Conservation (phyloP, 208 protist species). For the Trypanosoma platydactyli region DNA sequence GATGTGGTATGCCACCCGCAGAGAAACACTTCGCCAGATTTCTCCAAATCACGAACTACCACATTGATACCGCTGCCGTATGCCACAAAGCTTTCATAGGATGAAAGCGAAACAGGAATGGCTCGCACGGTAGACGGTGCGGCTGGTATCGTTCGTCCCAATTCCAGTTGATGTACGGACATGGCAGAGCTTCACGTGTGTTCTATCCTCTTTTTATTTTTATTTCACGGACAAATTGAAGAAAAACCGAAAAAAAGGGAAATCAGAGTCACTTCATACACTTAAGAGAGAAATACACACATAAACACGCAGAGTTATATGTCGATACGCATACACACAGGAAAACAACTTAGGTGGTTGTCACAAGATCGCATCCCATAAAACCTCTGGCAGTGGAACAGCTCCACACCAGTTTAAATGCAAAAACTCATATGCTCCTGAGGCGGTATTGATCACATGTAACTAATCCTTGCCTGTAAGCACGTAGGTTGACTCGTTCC, state of each 20-base stretch:
- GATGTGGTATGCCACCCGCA: conserved; percentile 33
- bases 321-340: background rate
- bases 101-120: conserved; percentile 27
- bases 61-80: conserved; percentile 46
- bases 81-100: conserved; percentile 29
- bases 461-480: too few species aligned
- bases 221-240: background rate
- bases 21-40: conserved; percentile 8
- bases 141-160: conserved; percentile 27
- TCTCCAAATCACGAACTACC: conserved; percentile 27
- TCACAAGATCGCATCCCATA: too few species aligned
- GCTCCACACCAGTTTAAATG: too few species aligned
- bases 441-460: too few species aligned
- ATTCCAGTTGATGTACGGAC: conserved; percentile 30
- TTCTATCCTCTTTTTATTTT: conserved; percentile 9
- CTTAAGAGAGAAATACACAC: conserved; percentile 3
- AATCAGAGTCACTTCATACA: background rate
- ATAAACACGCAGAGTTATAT: conserved; percentile 30
- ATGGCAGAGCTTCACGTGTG: conserved; percentile 13
- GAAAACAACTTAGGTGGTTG: too few species aligned
- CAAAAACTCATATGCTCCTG: too few species aligned
- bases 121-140: conserved; percentile 42
- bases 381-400: too few species aligned
- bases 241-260: conserved; percentile 11
- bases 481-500: too few species aligned